Evolutionary conservation across 1,139 yeast species (phyloP).

Genomic region (Pichia sp.): DNA sequence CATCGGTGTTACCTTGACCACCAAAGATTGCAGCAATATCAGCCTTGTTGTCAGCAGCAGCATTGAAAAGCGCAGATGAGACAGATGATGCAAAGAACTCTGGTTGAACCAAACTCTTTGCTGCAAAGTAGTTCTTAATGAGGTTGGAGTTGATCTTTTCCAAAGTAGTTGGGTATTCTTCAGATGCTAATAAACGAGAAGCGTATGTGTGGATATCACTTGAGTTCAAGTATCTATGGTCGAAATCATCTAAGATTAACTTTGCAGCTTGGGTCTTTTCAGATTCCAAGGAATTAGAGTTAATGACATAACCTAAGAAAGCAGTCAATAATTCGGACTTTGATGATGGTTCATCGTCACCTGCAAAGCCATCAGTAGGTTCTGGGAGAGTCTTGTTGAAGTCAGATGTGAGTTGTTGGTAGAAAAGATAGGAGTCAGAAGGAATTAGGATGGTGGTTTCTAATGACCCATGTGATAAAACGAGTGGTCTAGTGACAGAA

Average conservation of each 20-base stretch:
- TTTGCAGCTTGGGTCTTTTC: conserved; percentile 52
- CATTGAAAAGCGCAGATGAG: conserved; percentile 52
- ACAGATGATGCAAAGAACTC: conserved; percentile 33
- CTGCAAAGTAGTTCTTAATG: conserved; percentile 60
- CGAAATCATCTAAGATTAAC: conserved; percentile 74
- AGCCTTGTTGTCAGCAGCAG: conserved; percentile 45
- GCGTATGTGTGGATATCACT: conserved; percentile 90
- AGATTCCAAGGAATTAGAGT: conserved; percentile 31
- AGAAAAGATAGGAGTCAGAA: conserved; percentile 67
- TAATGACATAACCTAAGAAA: conserved; percentile 66
- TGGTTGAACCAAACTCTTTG: conserved; percentile 24
- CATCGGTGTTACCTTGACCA: conserved; percentile 98
- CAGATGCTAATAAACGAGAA: conserved; percentile 52
- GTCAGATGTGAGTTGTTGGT: conserved; percentile 83
- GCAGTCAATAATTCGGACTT: conserved; percentile 81
- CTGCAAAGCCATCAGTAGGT: conserved; percentile 78
- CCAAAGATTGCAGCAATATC: conserved; percentile 83
- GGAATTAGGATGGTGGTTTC: conserved; percentile 90
- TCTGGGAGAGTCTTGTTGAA: conserved; percentile 72
- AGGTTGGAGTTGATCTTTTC: conserved; percentile 60
- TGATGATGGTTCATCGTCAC: conserved; percentile 83
- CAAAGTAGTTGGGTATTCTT: conserved; percentile 55
- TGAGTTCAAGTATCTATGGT: conserved; percentile 64
- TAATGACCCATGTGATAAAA: conserved; percentile 74
- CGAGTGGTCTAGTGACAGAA: conserved; percentile 56